These are phyloP conservation scores for Xeromyces bisporus DNA, from an alignment of 495 filamentous ascomycete genomes.

Conservation along the genomic window DNA sequence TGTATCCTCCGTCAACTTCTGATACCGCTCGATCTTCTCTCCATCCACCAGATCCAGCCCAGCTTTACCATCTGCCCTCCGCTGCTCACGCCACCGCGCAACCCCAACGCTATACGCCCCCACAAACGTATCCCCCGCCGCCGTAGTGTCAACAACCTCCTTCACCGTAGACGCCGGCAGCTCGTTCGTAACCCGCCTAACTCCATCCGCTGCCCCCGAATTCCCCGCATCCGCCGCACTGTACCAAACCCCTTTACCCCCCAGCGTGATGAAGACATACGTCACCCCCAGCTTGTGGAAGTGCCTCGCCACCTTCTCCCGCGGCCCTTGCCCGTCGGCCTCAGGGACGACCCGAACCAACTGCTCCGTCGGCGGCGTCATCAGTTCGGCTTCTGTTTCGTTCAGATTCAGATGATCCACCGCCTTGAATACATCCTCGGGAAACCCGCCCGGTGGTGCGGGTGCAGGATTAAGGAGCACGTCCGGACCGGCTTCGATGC, in stretches of 20 bases:
- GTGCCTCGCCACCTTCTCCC: conserved; percentile 32
- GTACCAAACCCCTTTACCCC: conserved; percentile 54
- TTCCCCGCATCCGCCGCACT: conserved; percentile 23
- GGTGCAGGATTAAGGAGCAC: conserved; percentile 79
- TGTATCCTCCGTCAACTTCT: conserved; percentile 38
- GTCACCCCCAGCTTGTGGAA: conserved; percentile 53
- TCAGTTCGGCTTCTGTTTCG: conserved; percentile 70
- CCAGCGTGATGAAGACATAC: conserved; percentile 71
- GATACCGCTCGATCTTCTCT: conserved; percentile 27
- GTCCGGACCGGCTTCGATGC: conserved; percentile 24
- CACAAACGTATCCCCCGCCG: conserved; percentile 88
- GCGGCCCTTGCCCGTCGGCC: conserved; percentile 29
- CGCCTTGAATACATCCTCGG: conserved; percentile 44
- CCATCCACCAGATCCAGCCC: conserved; percentile 19
- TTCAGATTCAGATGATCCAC: conserved; percentile 78
- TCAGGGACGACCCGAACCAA: conserved; percentile 16
- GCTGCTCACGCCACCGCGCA: conserved; percentile 23
- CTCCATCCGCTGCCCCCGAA: conserved; percentile 22
- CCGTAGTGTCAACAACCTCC: conserved; percentile 82
- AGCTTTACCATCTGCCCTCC: conserved; percentile 17
- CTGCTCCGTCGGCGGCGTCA: conserved; percentile 32
- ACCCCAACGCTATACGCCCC: conserved; percentile 67
- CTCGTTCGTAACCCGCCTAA: conserved; percentile 20
- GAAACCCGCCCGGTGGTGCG: conserved; percentile 46
- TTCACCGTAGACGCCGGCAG: conserved; percentile 38